These are phyloP conservation scores for Truncatella angustata DNA, from an alignment of 2,329 filamentous ascomycete species.

Conservation along the genomic window DNA sequence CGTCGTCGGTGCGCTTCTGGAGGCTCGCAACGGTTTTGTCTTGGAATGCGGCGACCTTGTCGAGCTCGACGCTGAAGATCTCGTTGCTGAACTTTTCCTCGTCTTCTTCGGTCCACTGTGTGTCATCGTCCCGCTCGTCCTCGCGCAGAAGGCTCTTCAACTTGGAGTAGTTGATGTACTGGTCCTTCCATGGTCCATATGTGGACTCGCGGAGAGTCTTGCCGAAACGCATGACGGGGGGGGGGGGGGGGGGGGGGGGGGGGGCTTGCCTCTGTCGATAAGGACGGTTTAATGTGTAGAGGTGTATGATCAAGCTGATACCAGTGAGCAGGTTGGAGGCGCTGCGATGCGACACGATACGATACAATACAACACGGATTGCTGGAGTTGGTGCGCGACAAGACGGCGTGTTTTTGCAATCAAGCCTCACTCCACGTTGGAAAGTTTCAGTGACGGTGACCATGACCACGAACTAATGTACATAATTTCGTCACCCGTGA, in stretches of 20 bases:
- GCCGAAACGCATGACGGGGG: slow-evolving; percentile 77
- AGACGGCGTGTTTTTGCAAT: too few species aligned
- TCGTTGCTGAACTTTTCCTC: slow-evolving; percentile 94
- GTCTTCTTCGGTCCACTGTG: slow-evolving; percentile 87
- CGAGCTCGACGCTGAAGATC: slow-evolving; percentile 88
- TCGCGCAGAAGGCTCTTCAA: slow-evolving; percentile 88
- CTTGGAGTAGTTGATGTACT: slow-evolving; percentile 95
- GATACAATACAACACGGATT: too few species aligned
- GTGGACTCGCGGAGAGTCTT: slow-evolving; percentile 78
- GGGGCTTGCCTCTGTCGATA: too few species aligned
- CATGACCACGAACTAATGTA: too few species aligned
- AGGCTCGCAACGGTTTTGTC: slow-evolving; percentile 66
- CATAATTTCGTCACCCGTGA: too few species aligned
- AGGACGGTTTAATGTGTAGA: too few species aligned
- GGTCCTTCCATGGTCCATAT: slow-evolving; percentile 84
- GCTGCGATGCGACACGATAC: too few species aligned
- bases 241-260: background rate
- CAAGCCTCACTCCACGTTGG: too few species aligned
- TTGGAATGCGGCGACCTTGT: slow-evolving; percentile 92
- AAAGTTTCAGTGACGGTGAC: too few species aligned
- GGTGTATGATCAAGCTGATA: too few species aligned
- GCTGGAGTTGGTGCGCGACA: too few species aligned
- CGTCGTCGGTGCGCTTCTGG: slow-evolving; percentile 51
- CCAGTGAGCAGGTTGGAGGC: too few species aligned
- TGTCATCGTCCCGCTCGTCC: slow-evolving; percentile 61